Evolutionary conservation across 768 basidiomycete genomes (phyloP).

Genomic region (Termitomyces sp.): DNA sequence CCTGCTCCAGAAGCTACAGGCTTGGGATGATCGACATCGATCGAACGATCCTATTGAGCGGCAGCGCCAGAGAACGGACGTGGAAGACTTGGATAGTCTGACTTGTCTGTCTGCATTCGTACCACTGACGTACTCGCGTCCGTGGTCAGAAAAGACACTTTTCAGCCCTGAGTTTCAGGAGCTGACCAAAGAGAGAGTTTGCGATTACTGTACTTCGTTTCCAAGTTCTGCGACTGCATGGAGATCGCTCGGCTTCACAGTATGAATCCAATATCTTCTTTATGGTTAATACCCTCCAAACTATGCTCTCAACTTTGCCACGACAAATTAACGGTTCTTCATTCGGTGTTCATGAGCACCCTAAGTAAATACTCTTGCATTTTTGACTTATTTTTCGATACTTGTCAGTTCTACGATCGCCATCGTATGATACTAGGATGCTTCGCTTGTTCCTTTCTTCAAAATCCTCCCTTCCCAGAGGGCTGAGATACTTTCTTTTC

Average conservation of each 20-base stretch:
- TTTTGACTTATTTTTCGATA: not conserved
- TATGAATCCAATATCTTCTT: not conserved
- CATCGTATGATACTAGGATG: not conserved
- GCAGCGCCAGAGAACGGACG: constrained; percentile 12
- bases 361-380: no score
- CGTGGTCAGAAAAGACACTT: constrained; percentile 12
- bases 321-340: no score
- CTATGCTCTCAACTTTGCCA: no score
- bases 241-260: constrained; percentile 7
- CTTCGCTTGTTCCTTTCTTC: not conserved
- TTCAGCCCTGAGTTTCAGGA: constrained; percentile 8
- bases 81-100: constrained; percentile 9
- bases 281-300: not conserved
- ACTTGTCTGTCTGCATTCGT: constrained; percentile 3
- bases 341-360: no score
- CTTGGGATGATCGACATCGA: constrained; percentile 14
- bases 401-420: no score
- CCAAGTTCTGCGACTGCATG: constrained; percentile 5
- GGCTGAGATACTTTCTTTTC: no score
- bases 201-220: constrained; percentile 1
- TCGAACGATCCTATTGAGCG: constrained; percentile 7
- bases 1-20: constrained; percentile 15
- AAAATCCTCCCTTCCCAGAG: no score
- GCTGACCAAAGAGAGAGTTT: constrained; percentile 7
- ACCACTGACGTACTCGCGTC: constrained; percentile 3